Base-by-base conservation (phyloP, 208 protist genomes). In the Porcisia hertigi region DNA sequence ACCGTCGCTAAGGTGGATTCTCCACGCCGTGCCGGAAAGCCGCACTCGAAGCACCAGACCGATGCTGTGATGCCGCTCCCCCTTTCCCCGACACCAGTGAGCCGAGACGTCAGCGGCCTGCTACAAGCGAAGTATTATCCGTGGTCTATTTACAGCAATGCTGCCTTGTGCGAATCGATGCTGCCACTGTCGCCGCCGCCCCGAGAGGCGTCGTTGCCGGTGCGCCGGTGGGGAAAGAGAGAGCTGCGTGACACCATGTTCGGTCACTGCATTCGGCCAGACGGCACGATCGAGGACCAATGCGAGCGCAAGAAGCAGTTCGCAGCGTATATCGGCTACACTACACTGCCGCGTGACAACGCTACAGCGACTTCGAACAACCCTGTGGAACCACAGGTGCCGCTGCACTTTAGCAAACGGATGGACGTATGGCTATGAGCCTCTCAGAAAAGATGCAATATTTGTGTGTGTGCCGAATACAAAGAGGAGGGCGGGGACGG, bases 61-160 rank as follows among this genome's bases (percentile, higher is more conserved):
- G 77, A 76, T 36, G 23, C 49, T n/a, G 52, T 81, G 64, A 76
- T 81, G 77, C 70, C 77, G 23, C 77, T 81, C 4, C 77, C 77
- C 18, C 77, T 81, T 2, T 52, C 34, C 1, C 77, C 77, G 9
- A 23, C 65, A 9, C 77, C 77, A 1, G 71, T 76, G 8, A 73
- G 65, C 34, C 45, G 23, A 39, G 71, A 53, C 53, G 71, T 76
- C 23, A 81, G 55, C 30, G 47, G 59, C 43, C n/a, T 43, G 6
- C 55, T 81, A 20, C 77, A 67, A 7, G 49, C 67, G 7, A 39
- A 2, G 18, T 76, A 81, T 58, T 81, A 81, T 71, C 77, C 77
- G 18, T 81, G 77, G 77, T 70, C 71, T 18, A 20, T 59, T n/a
- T 72, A 60, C 67, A 72, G 49, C 49, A 30, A 20, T 12, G 18